These are phyloP conservation scores for Mycena crocata DNA, from an alignment of 768 basidiomycete genomes.

Conservation along the genomic window DNA sequence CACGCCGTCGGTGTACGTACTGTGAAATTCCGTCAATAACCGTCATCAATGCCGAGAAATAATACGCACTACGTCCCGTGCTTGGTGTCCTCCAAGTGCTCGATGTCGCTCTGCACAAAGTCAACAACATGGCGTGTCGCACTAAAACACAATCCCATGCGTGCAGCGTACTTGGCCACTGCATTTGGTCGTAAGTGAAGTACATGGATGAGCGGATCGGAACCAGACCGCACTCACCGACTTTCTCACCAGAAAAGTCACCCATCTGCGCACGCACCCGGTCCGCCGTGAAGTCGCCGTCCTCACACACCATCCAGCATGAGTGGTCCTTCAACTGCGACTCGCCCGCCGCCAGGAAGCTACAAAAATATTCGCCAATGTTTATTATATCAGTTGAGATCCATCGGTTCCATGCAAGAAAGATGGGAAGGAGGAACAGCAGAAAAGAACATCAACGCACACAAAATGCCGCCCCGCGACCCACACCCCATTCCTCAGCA, in stretches of 20 bases:
- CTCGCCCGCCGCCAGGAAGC: constrained; percentile 33
- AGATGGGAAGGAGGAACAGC: too few relatives aligned
- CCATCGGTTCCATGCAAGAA: too few relatives aligned
- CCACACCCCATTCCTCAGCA: constrained; percentile 20
- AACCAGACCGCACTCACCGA: constrained; percentile 9
- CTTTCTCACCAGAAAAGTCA: constrained; percentile 25
- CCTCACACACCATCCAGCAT: constrained; percentile 35
- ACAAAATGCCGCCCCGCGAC: constrained; percentile 31
- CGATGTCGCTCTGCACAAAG: constrained; percentile 15
- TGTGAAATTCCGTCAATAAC: background rate
- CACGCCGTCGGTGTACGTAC: constrained; percentile 32
- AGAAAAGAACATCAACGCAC: constrained; percentile 2
- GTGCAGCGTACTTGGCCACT: constrained; percentile 34
- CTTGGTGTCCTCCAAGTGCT: constrained; percentile 16
- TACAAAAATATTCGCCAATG: too few relatives aligned
- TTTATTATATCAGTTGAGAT: too few relatives aligned
- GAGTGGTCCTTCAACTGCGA: constrained; percentile 36
- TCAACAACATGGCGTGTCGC: constrained; percentile 23
- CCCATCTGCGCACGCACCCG: constrained; percentile 32
- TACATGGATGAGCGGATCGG: background rate
- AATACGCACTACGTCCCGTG: constrained; percentile 20
- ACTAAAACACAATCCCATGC: constrained; percentile 36
- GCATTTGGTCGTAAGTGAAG: background rate
- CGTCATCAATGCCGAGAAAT: background rate
- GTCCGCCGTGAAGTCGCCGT: constrained; percentile 30